phyloP scores from a whole-genome alignment of 164 flowering plant genomes.

The Vitis labrusca region DNA sequence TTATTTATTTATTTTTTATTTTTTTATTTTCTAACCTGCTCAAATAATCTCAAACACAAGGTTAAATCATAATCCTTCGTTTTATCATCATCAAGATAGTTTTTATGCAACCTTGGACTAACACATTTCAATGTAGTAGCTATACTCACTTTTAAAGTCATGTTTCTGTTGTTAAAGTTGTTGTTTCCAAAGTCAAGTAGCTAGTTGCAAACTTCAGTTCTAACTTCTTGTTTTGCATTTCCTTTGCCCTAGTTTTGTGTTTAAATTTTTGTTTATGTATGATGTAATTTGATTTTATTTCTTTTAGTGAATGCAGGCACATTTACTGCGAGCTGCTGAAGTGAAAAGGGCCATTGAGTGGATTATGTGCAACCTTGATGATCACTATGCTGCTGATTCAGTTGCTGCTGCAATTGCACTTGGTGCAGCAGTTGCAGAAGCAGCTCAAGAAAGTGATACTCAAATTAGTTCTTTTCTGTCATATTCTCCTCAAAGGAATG shows the following conservation, averaged over 20 bases:
- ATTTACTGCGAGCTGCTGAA: slow-evolving; percentile 89
- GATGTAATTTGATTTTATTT: slow-evolving; percentile 62
- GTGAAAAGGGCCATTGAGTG: slow-evolving; percentile 95
- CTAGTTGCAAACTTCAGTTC: too few relatives aligned
- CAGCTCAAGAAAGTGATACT: slow-evolving; percentile 50
- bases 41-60: too few relatives aligned
- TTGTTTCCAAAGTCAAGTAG: too few relatives aligned
- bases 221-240: slow-evolving; percentile 10
- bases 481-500: slow-evolving; percentile 41
- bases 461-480: slow-evolving; percentile 30
- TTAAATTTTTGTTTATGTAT: slow-evolving; percentile 19
- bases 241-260: neutral
- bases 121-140: too few relatives aligned
- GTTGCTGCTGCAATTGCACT: slow-evolving; percentile 78
- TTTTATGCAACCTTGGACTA: too few relatives aligned
- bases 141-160: too few relatives aligned
- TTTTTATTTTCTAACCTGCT: too few relatives aligned
- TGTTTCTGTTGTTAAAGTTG: too few relatives aligned
- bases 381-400: slow-evolving; percentile 82
- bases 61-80: too few relatives aligned
- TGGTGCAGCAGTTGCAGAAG: slow-evolving; percentile 70
- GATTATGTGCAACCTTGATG: slow-evolving; percentile 88
- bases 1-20: too few relatives aligned
- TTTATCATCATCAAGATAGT: too few relatives aligned
- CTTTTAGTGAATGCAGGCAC: slow-evolving; percentile 97